phyloP scores from a whole-genome alignment of 2,329 filamentous ascomycete species.

The Trichoderma harzianum region DNA sequence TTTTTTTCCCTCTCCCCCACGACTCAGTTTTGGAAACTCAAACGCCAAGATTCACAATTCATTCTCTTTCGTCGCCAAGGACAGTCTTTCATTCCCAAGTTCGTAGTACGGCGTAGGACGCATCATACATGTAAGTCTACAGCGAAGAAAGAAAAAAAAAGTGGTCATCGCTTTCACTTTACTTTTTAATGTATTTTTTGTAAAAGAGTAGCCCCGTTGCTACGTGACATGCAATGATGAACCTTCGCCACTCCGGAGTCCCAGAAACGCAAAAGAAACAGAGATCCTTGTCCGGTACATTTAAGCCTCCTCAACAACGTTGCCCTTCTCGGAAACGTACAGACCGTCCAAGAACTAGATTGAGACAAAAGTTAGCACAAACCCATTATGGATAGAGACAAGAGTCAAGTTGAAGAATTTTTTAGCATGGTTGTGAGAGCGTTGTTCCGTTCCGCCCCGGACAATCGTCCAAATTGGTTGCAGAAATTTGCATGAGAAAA shows the following conservation, averaged over 20 bases:
- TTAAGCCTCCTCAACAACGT: constrained; percentile 73
- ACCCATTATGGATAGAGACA: no score
- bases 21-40: neutral
- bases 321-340: constrained; percentile 98
- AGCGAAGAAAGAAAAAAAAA: neutral
- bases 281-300: constrained; percentile 39
- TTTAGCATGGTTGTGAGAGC: neutral
- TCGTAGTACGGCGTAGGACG: neutral
- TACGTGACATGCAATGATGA: constrained; percentile 61
- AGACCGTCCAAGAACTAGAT: constrained; percentile 96
- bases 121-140: neutral
- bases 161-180: constrained; percentile 29
- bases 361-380: constrained; percentile 23
- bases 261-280: constrained; percentile 59
- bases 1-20: neutral
- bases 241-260: constrained; percentile 62
- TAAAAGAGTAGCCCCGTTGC: constrained; percentile 42
- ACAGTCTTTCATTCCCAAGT: neutral
- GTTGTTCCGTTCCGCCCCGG: neutral
- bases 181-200: constrained; percentile 30
- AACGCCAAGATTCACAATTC: neutral
- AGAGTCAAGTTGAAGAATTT: no score
- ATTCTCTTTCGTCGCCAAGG: neutral
- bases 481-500: neutral
- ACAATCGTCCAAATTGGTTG: neutral